Base-by-base conservation (phyloP, 805 yeast species). In the Candida khao-thaluensis region DNA sequence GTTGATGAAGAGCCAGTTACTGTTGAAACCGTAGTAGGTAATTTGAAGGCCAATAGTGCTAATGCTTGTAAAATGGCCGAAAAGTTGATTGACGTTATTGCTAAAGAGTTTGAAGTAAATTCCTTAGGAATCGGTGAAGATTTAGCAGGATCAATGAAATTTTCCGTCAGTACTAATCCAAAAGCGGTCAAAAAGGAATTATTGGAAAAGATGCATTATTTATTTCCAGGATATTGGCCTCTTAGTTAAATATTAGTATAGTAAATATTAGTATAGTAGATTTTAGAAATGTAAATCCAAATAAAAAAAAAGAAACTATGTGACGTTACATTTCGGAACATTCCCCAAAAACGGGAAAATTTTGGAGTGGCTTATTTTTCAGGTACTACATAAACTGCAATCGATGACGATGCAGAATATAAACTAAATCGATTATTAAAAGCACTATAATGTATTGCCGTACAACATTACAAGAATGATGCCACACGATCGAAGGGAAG, bases 1-100 rank as follows among this genome's bases (percentile, higher is more conserved):
- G 95, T 84, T 54, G 79, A 77, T 38, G 98, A 82, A 58, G 97
- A 91, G 56, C 91, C 98, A 2, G 99, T 93, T 34, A 90, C 98
- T 7, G 98, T 93, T n/a, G 97, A 90, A 66, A 85, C 95, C 4
- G 96, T 93, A 29, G 89, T 93, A 36, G 88, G 95, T 40, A 86
- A 93, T 61, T 74, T 91, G 58, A 77, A 78, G 56, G 93, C 95
- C 44, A 93, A 93, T 66, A 74, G 85, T 37, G 82, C 78, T 25
- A 91, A 91, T 56, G 98, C 99, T 7, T 83, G 85, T 59, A 69
- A 67, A 42, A 68, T 93, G 37, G 89, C 95, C 23, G 81, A 78
- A 30, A 74, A 72, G 31, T 68, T 91, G 44, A 77, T 93, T 35
- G 78, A 76, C 34, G 74, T 73, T 24, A 71, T 93, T 47, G 85